Evolutionary conservation across 139 green algal species (phyloP), one percentile per base, ranked within the genome.

Genomic region (Asterochloris erici): DNA sequence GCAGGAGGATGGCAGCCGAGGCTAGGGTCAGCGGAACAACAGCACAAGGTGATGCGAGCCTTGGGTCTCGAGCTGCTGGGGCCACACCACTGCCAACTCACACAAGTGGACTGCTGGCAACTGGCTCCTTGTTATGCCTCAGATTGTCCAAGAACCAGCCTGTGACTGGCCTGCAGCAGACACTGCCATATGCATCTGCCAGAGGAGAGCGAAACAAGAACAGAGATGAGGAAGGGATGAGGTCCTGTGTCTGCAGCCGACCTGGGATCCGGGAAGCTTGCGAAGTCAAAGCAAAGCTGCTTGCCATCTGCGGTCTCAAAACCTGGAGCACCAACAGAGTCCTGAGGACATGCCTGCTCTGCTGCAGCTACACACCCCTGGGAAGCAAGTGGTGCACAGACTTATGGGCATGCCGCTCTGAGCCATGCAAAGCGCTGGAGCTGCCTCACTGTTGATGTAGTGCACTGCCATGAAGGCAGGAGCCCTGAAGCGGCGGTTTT

Each of bases 391-490:
- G 38, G 38, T 54, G 38, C 38, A 54, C 38, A 54, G 38, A 54
- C 6, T 2, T 10, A 54, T 54, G 2, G 2, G 38, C 38, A 54
- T 54, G 38, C 38, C 38, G 38, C 38, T 54, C 38, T 54, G 38
- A 73, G 66, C 19, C 66, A 73, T 73, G 66, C 66, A n/a, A n/a
- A n/a, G n/a, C n/a, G n/a, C n/a, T n/a, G n/a, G n/a, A n/a, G n/a
- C n/a, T 21, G 66, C 66, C 23, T 73, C n/a, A 73, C 66, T 23
- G 70, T 97, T 96, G 69, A 79, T 85, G 68, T 89, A 91, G 83
- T 97, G 94, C 76, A 97, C 96, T 4, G 83, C 87, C 74, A 94
- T 96, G 79, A 93, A 94, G 19, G 90, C 14, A 0, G 91, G 90
- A 0, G 86, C 84, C 0, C 63, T 83, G 79, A 91, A 90, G 12